These are phyloP conservation scores for Euphrasia arctica DNA, from an alignment of 305 asterid genomes.

Conservation along the genomic window DNA sequence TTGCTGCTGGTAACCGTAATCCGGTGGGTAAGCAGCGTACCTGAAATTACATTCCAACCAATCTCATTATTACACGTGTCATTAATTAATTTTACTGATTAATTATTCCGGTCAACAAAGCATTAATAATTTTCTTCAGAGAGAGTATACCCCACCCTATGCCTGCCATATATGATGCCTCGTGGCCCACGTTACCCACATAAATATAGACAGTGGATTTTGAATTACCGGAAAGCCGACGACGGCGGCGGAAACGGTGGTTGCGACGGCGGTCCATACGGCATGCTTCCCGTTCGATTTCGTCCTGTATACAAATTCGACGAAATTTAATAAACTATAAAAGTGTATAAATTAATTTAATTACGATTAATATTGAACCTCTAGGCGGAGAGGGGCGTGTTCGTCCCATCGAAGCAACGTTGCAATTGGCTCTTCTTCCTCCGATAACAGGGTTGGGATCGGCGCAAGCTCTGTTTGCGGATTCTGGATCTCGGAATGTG, in stretches of 20 bases:
- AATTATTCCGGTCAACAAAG: slow-evolving; percentile 11
- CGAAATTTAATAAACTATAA: too few species aligned
- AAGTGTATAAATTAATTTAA: too few species aligned
- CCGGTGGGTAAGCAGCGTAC: slow-evolving; percentile 64
- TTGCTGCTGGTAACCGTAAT: slow-evolving; percentile 70
- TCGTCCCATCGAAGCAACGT: slow-evolving; percentile 87
- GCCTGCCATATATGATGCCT: slow-evolving; percentile 29
- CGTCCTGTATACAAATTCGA: slow-evolving; percentile 40
- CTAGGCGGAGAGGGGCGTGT: slow-evolving; percentile 80
- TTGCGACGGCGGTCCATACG: slow-evolving; percentile 56
- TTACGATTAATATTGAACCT: slow-evolving; percentile 14
- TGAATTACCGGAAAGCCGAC: slow-evolving; percentile 66
- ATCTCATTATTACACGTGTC: not conserved
- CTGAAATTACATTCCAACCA: slow-evolving; percentile 30
- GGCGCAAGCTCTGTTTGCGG: slow-evolving; percentile 72
- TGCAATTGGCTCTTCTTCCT: slow-evolving; percentile 91
- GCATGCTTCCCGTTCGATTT: slow-evolving; percentile 49
- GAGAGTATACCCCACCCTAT: slow-evolving; percentile 5
- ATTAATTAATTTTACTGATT: not conserved
- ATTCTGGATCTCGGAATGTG: slow-evolving; percentile 86
- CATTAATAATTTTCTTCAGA: slow-evolving; percentile 22
- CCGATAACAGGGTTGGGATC: slow-evolving; percentile 89
- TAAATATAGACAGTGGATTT: too few species aligned
- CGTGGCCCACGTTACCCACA: too few species aligned
- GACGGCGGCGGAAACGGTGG: slow-evolving; percentile 33